A percentile compares a stretch with the other conserved stretches of the same genome.
Evolutionary conservation across 352 stramenopile genomes (phyloP).

Genomic region (Thalassiosira hispida): DNA sequence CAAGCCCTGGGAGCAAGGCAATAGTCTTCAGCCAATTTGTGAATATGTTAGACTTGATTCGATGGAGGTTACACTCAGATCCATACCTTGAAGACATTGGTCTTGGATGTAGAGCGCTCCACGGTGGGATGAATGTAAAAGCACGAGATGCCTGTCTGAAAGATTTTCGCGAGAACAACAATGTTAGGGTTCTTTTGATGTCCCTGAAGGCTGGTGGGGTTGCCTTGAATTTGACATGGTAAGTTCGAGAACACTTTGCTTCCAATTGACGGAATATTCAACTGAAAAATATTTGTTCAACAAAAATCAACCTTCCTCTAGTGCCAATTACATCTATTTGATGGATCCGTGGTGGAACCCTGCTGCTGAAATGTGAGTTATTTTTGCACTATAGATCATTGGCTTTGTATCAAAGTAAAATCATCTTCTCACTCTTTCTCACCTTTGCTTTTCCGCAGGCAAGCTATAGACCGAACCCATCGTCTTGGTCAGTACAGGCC

Average conservation of each 20-base stretch:
- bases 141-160: slow-evolving; percentile 88
- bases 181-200: slow-evolving; percentile 96
- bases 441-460: slow-evolving; percentile 57
- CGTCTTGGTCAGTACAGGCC: slow-evolving; percentile 96
- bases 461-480: slow-evolving; percentile 98
- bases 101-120: slow-evolving; percentile 75
- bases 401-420: background rate
- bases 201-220: slow-evolving; percentile 98
- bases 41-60: slow-evolving; percentile 98
- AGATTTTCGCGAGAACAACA: slow-evolving; percentile 89
- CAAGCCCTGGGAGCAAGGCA: slow-evolving; percentile 94
- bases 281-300: background rate
- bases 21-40: slow-evolving; percentile 99
- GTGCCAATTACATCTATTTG: slow-evolving; percentile 96
- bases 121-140: slow-evolving; percentile 85
- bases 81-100: slow-evolving; percentile 79
- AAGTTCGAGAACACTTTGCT: background rate
- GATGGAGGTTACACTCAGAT: slow-evolving; percentile 92
- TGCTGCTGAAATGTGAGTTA: slow-evolving; percentile 48
- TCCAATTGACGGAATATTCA: background rate
- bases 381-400: slow-evolving; percentile 1
- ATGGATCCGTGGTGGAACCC: slow-evolving; percentile 98
- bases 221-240: slow-evolving; percentile 95
- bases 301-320: slow-evolving; percentile 22
- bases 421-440: background rate